Evolutionary conservation across 306 rosid species (phyloP).

Genomic region (Pterocarpus santalinus): DNA sequence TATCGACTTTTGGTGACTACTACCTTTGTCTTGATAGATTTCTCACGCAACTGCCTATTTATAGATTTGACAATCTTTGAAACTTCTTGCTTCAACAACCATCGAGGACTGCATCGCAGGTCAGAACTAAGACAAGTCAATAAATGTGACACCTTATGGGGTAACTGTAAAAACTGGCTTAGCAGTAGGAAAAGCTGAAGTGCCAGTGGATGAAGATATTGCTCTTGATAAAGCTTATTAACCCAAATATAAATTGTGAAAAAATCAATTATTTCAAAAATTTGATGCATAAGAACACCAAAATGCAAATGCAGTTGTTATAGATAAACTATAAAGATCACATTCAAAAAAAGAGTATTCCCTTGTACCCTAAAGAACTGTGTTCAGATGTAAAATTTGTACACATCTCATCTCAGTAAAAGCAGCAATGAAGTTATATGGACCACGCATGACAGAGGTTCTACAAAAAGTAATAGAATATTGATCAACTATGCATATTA

Average conservation of each 20-base stretch:
- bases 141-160: constrained; percentile 27
- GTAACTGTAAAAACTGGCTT: constrained; percentile 21
- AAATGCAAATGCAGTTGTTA: not conserved
- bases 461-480: constrained; percentile 19
- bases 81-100: constrained; percentile 98
- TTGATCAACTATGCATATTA: constrained; percentile 4
- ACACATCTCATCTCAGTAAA: constrained; percentile 14
- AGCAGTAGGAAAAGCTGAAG: constrained; percentile 3
- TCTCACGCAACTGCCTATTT: constrained; percentile 96
- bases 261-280: not conserved
- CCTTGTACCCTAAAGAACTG: not conserved
- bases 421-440: constrained; percentile 19
- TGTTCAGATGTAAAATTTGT: constrained; percentile 22
- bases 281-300: not conserved
- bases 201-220: constrained; percentile 14
- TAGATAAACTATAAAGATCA: constrained; percentile 2
- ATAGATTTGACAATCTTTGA: constrained; percentile 88
- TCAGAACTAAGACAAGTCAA: constrained; percentile 48
- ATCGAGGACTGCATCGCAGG: constrained; percentile 83
- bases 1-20: constrained; percentile 26
- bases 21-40: constrained; percentile 99
- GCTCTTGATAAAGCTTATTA: constrained; percentile 27
- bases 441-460: constrained; percentile 30
- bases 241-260: constrained; percentile 13
- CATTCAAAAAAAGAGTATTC: not conserved